Evolutionary conservation across 225 moss, liverwort and hornwort genomes (phyloP).

Genomic region (Ulota crispa): DNA sequence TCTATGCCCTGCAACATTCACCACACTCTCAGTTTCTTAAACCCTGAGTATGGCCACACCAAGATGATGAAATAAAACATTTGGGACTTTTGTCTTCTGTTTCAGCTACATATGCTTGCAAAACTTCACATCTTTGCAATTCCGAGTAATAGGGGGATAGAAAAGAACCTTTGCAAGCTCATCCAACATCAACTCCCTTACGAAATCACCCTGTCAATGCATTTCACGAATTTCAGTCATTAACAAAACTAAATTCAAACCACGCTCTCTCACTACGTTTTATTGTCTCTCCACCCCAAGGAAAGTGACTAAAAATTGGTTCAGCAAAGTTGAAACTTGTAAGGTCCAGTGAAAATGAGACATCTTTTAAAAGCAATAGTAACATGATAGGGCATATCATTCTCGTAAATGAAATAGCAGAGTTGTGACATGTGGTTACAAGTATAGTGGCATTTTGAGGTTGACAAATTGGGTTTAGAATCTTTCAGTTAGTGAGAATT

Average conservation of each 20-base stretch:
- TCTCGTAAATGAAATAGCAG: not conserved
- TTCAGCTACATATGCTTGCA: not conserved
- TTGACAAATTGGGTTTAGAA: not conserved
- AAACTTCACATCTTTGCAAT: not conserved
- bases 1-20: constrained; percentile 69
- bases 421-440: not conserved
- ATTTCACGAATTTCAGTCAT: not conserved
- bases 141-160: not conserved
- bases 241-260: not conserved
- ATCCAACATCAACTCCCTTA: constrained; percentile 77
- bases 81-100: not conserved
- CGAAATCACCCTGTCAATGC: constrained; percentile 68
- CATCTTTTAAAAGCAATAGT: not conserved
- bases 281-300: not conserved
- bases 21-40: not conserved
- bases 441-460: not conserved
- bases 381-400: not conserved
- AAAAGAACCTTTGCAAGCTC: constrained; percentile 75
- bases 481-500: not conserved
- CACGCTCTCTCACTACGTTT: not conserved
- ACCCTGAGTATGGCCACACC: not conserved
- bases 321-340: not conserved
- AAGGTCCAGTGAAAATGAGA: not conserved
- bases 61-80: not conserved
- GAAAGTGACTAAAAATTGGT: not conserved